Evolutionary conservation across 805 yeast species (phyloP).

Genomic region (Candida caryicola): DNA sequence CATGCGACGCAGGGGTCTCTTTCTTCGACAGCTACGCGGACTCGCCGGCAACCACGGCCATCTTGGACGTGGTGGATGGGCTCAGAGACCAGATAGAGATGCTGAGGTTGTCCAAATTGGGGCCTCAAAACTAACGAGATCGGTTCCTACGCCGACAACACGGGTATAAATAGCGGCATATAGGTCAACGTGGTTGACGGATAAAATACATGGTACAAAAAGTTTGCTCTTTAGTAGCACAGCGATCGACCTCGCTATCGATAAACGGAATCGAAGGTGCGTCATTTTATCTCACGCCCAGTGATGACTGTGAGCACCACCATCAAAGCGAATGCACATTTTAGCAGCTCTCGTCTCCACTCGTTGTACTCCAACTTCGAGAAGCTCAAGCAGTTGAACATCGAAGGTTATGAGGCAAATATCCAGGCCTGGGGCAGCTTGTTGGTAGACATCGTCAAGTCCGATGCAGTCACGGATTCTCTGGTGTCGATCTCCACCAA

Average conservation of each 20-base stretch:
- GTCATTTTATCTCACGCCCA: no score
- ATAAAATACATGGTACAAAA: no score
- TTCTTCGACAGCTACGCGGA: conserved; percentile 84
- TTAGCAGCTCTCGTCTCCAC: conserved; percentile 27
- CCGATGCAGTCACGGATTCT: conserved; percentile 14
- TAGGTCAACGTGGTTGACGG: no score
- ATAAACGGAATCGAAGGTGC: no score
- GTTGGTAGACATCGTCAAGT: conserved; percentile 17
- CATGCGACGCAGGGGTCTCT: conserved; percentile 84
- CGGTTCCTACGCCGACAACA: no score
- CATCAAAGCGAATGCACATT: conserved; percentile 16
- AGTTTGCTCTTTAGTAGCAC: no score
- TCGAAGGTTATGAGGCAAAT: conserved; percentile 44
- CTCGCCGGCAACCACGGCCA: conserved; percentile 88
- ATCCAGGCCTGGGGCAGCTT: conserved; percentile 35
- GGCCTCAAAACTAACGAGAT: no score
- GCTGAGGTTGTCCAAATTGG: no score
- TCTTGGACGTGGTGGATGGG: conserved; percentile 76
- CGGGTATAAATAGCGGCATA: no score
- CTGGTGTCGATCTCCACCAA: conserved; percentile 14
- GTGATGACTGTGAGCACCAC: background rate
- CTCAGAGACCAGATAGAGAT: conserved; percentile 25
- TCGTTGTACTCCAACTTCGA: conserved; percentile 38
- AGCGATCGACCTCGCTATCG: no score
- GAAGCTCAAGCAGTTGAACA: conserved; percentile 29